Percentiles rank a stretch among this genome's conserved stretches.
phyloP scores from a whole-genome alignment of 139 green algal genomes.

The Micractinium conductrix region DNA sequence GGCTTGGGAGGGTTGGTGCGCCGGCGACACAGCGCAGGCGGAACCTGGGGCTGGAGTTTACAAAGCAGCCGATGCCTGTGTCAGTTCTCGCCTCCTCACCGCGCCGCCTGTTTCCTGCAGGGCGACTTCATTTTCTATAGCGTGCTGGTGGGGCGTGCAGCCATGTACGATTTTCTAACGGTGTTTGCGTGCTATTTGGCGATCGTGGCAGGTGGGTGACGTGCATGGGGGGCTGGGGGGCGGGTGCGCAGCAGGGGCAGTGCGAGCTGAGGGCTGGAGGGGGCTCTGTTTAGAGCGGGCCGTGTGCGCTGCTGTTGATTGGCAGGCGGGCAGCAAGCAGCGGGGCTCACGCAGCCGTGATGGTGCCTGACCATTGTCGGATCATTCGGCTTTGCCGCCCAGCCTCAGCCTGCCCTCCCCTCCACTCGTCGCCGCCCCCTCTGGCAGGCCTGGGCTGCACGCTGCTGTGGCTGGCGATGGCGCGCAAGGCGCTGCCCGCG shows the following conservation, averaged over 20 bases:
- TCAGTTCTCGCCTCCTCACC: too few species aligned
- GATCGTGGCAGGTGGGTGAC: slow-evolving; percentile 69
- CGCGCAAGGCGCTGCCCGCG: slow-evolving; percentile 87
- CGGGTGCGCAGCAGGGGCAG: too few species aligned
- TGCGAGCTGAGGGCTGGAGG: too few species aligned
- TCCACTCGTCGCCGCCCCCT: slow-evolving; percentile 48
- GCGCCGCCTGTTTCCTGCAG: not conserved
- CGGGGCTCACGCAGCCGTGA: too few species aligned
- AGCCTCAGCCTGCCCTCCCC: not conserved
- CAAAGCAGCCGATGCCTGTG: not conserved
- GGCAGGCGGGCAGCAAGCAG: too few species aligned
- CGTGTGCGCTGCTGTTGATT: too few species aligned
- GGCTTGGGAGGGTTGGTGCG: too few species aligned
- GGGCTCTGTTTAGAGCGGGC: too few species aligned
- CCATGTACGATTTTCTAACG: slow-evolving; percentile 96
- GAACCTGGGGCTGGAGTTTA: too few species aligned
- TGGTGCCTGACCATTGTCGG: too few species aligned
- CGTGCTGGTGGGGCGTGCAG: slow-evolving; percentile 92
- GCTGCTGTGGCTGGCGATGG: slow-evolving; percentile 86
- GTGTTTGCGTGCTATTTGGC: slow-evolving; percentile 78
- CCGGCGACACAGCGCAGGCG: too few species aligned
- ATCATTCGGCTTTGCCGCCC: not conserved
- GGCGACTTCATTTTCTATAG: slow-evolving; percentile 96
- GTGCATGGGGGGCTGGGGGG: too few species aligned
- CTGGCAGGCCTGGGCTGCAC: slow-evolving; percentile 83